Evolutionary conservation across 768 basidiomycete genomes (phyloP), one percentile per base, ranked within the genome.

Genomic region (Chalciporus sphaerocephalus): DNA sequence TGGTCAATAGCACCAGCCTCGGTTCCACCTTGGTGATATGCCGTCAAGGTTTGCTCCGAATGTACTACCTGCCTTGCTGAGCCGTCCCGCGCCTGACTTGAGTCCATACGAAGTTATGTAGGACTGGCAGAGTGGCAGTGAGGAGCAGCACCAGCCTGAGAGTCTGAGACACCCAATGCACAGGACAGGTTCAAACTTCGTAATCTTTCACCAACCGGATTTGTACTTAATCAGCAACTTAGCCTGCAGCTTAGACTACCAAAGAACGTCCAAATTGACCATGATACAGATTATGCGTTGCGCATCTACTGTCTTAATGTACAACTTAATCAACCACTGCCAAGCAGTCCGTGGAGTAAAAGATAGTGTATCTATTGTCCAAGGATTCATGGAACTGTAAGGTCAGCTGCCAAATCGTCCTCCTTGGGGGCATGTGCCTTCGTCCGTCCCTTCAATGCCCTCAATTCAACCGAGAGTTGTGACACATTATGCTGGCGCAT

Each of bases 401-500:
- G 11, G 21, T 46, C 28, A 4, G 4, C 22, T 33, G 28, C 51
- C 10, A 27, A 22, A 35, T 43, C 13, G n/a, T 50, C 35, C 6
- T 38, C 21, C 11, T 28, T 27, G 15, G 23, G 15, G 21, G 34
- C 20, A 33, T n/a, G 45, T 16, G 16, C 44, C 35, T 51, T 46
- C 13, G 25, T 11, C 8, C 17, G 41, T n/a, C 4, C 39, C 38
- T 58, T 50, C 10, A 30, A 16, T 7, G 40, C 24, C 38, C 39
- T 47, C 42, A 46, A 40, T 33, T 55, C 58, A 10, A 50, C 15
- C 2, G 47, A 20, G 21, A 32, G 16, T n/a, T 42, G 39, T 4
- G 54, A 47, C 50, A 40, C 52, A 24, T 54, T 47, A 9, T 53
- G 46, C 13, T 49, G 50, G 20, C 58, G 56, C 50, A 61, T 24